Conservation (phyloP, 345 rosid species). For the Brassica juncea region DNA sequence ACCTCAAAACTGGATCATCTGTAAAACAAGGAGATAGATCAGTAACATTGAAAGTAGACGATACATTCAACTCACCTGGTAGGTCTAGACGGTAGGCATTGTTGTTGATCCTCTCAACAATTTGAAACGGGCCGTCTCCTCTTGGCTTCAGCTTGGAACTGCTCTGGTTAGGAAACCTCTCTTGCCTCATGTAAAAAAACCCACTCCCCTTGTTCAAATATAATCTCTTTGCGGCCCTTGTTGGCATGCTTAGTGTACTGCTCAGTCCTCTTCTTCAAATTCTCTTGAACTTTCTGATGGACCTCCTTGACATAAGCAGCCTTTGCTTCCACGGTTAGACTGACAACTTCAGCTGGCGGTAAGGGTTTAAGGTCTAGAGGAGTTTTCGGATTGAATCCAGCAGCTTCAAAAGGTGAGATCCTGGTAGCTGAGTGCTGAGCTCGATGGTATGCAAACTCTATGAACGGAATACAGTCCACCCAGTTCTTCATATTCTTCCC, state of each 20-base stretch:
- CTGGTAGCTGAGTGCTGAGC: not conserved
- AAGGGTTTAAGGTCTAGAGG: not conserved
- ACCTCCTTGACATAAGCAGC: not conserved
- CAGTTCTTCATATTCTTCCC: not conserved
- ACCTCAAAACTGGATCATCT: no score
- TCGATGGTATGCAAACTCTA: not conserved
- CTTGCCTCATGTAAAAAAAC: not conserved
- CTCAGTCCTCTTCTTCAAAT: not conserved
- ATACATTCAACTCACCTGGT: no score
- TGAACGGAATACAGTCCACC: not conserved
- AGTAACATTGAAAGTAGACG: no score
- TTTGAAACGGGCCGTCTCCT: not conserved
- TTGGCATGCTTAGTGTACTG: not conserved
- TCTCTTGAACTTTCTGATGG: not conserved
- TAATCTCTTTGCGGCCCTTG: not conserved
- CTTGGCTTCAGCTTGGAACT: not conserved
- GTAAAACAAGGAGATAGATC: no score
- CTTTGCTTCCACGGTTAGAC: not conserved
- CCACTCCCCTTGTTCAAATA: not conserved
- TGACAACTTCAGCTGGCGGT: not conserved
- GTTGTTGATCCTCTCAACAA: not conserved
- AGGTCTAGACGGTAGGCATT: not conserved
- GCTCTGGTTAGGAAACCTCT: not conserved
- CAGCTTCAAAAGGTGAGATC: not conserved
- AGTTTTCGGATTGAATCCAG: not conserved